These are phyloP conservation scores for Secale cereale DNA, from an alignment of 176 grass and related monocot genomes.

Conservation along the genomic window DNA sequence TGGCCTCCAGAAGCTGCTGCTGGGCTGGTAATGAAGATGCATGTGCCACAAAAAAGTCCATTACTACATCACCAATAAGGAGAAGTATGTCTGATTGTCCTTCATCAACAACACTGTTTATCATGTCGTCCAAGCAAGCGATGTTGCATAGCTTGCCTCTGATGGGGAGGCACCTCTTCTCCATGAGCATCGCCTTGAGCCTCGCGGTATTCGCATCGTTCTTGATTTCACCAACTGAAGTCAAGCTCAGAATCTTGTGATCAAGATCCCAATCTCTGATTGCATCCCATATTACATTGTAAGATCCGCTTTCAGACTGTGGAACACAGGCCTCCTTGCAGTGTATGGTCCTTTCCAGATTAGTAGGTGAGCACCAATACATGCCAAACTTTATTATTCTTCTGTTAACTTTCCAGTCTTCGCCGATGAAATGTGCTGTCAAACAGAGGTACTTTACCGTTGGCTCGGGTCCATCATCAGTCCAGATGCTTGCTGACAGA, in stretches of 20 bases:
- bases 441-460: constrained; percentile 46
- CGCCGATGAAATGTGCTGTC: constrained; percentile 48
- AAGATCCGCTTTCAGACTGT: constrained; percentile 40
- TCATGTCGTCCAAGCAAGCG: constrained; percentile 37
- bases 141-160: constrained; percentile 39
- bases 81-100: constrained; percentile 38
- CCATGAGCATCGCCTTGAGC: constrained; percentile 39
- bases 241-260: constrained; percentile 45
- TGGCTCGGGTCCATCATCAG: constrained; percentile 22
- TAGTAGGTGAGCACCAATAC: constrained; percentile 39
- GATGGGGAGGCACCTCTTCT: constrained; percentile 38
- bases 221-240: constrained; percentile 40
- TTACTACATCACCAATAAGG: constrained; percentile 39
- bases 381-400: constrained; percentile 49
- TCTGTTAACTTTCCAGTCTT: constrained; percentile 40
- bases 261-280: constrained; percentile 51
- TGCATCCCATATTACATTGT: constrained; percentile 43
- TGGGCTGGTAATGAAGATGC: constrained; percentile 22
- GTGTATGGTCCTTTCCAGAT: constrained; percentile 53
- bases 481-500: constrained; percentile 52
- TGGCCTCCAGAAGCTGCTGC: constrained; percentile 34
- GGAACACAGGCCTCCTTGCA: constrained; percentile 30
- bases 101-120: constrained; percentile 40
- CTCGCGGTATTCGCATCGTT: constrained; percentile 11
- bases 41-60: constrained; percentile 27